A percentile compares a stretch with the other conserved stretches of the same genome.
Evolutionary conservation across 257 asterid species (phyloP).

Genomic region (Ligustrum vulgare): DNA sequence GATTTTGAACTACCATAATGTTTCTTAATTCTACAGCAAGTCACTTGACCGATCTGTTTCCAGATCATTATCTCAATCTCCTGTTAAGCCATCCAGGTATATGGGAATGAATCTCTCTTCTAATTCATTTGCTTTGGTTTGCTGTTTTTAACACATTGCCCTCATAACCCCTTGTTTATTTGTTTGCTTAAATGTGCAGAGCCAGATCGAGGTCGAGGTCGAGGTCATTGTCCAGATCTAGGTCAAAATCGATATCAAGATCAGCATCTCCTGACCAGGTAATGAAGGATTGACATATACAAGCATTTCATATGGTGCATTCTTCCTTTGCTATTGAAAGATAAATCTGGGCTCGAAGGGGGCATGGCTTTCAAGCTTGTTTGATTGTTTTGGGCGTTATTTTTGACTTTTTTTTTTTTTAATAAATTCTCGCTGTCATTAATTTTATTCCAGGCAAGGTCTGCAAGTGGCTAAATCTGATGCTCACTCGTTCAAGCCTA

Average conservation of each 20-base stretch:
- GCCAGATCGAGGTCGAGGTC: conserved; percentile 57
- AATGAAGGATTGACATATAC: background rate
- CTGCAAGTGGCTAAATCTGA: conserved; percentile 56
- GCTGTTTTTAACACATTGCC: background rate
- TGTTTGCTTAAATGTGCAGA: conserved; percentile 30
- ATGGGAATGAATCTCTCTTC: background rate
- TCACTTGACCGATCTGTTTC: conserved; percentile 66
- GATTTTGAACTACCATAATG: background rate
- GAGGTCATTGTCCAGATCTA: conserved; percentile 29
- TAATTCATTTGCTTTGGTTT: background rate
- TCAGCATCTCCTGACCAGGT: conserved; percentile 71
- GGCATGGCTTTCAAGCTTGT: background rate
- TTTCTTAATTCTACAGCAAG: conserved; percentile 43
- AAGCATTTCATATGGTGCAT: background rate
- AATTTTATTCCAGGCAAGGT: conserved; percentile 52
- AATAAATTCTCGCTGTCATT: no score
- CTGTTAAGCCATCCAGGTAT: conserved; percentile 69
- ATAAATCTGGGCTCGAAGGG: background rate
- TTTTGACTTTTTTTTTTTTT: background rate
- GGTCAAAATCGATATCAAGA: conserved; percentile 16
- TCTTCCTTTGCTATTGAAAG: background rate
- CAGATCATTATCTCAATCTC: conserved; percentile 79
- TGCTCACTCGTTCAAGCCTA: background rate
- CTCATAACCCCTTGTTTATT: background rate
- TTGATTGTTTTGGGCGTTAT: background rate